Percentiles rank a stretch among this genome's conserved stretches.
phyloP scores from a whole-genome alignment of 2,329 filamentous ascomycete species.

The Diaporthe sp. region DNA sequence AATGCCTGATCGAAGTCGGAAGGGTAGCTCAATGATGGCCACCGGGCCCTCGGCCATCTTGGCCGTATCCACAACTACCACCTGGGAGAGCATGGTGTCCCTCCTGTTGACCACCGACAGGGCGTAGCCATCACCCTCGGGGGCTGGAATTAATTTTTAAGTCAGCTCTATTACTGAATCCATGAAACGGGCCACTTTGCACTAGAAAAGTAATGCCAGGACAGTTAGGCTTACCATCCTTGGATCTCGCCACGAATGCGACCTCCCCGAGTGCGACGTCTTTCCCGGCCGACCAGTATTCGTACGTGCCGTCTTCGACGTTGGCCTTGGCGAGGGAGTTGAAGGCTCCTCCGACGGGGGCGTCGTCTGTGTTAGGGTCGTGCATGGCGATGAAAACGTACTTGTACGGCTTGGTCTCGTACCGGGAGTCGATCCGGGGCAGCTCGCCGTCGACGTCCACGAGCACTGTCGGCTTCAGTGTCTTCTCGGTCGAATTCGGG shows the following conservation, averaged over 20 bases:
- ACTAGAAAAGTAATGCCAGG: background rate
- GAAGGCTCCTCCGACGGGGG: background rate
- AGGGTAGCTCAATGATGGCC: slow-evolving; percentile 23
- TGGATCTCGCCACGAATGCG: slow-evolving; percentile 8
- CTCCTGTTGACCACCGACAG: slow-evolving; percentile 19
- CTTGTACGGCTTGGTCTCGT: slow-evolving; percentile 28
- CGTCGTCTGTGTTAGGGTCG: slow-evolving; percentile 4
- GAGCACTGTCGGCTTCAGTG: background rate
- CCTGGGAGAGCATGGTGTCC: slow-evolving; percentile 4
- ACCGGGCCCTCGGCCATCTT: slow-evolving; percentile 1
- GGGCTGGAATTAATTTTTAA: background rate
- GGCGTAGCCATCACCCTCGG: slow-evolving; percentile 22
- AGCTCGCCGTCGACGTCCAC: slow-evolving; percentile 23
- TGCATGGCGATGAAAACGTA: slow-evolving; percentile 22
- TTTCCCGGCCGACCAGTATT: slow-evolving; percentile 24
- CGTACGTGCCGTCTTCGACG: slow-evolving; percentile 15
- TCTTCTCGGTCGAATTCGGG: background rate
- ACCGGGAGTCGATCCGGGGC: slow-evolving; percentile 15
- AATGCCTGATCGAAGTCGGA: slow-evolving; percentile 10
- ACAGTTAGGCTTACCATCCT: background rate
- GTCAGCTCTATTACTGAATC: background rate
- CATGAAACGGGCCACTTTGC: background rate
- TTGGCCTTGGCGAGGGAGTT: slow-evolving; percentile 16
- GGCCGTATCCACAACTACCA: background rate
- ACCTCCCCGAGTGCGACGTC: slow-evolving; percentile 1